Base-by-base conservation (phyloP, 1,284 basidiomycete species). In the Farysia itapuensis region DNA sequence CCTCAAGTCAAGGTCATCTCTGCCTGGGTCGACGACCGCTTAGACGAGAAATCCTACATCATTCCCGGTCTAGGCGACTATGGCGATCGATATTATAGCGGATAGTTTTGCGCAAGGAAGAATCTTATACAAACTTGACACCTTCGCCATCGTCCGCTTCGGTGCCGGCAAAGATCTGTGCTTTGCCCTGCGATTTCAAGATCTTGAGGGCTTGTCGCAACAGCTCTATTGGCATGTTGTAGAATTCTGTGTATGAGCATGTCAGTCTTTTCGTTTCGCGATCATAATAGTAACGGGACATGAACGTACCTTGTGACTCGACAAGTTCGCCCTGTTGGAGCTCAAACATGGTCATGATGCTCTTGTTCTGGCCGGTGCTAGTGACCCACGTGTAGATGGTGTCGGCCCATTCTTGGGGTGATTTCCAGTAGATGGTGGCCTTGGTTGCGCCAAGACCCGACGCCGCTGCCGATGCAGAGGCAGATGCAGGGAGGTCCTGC, bases 1-100 rank as follows among this genome's bases (percentile, higher is more conserved):
- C 92, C 93, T 3, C 81, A 83, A 38, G 80, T 93, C 33, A 86
- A 86, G 72, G 86, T 96, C 67, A 89, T 91, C 75, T 78, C 86
- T 80, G 94, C 91, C 0, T 98, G 94, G 93, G 93, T 98, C 47
- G 94, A 98, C 78, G 81, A 93, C 67, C 88, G 89, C 5, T 82
- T 98, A 49, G 94, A 97, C 70, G 89, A 90, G n/a, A 73, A 75
- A 60, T 77, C 75, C 54, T 81, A 77, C 44, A 78, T 74, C 46
- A 50, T 71, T 5, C 72, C 72, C 5, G 72, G 73, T 18, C 45
- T 75, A 29, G 72, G 72, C 26, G 72, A 74, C 21, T 74, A 74
- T 35, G 72, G 72, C 20, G 70, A 74, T 37, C 57, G 69, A 14
- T 74, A 72, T 56, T 70, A 70, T 47, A 70, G 67, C 49, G 67